Conservation (phyloP, 2,329 filamentous ascomycete genomes). For the Fusarium sp. region DNA sequence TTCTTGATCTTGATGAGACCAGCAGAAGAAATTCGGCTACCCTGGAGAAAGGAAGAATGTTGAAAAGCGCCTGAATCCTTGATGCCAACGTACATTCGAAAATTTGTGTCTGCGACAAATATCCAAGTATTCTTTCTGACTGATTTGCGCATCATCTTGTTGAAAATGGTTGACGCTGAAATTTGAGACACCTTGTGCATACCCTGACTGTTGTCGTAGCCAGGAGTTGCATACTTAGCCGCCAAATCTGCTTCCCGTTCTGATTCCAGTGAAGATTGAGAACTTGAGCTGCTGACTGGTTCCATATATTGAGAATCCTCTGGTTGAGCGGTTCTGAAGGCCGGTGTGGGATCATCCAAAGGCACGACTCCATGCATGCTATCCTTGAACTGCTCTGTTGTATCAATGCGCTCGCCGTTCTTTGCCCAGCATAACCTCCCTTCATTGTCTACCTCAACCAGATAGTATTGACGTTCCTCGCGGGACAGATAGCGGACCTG, state of each 20-base stretch:
- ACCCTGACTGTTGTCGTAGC: slow-evolving; percentile 70
- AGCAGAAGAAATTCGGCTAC: slow-evolving; percentile 82
- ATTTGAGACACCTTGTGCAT: slow-evolving; percentile 68
- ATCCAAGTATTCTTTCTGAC: slow-evolving; percentile 94
- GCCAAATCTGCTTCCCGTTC: slow-evolving; percentile 69
- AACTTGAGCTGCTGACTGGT: slow-evolving; percentile 45
- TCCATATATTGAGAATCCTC: slow-evolving; percentile 14
- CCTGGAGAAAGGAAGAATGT: slow-evolving; percentile 89
- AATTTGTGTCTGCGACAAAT: slow-evolving; percentile 87
- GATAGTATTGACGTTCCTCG: slow-evolving; percentile 83
- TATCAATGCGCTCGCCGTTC: slow-evolving; percentile 81
- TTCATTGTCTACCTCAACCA: slow-evolving; percentile 78
- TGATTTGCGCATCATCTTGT: slow-evolving; percentile 80
- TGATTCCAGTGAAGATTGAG: slow-evolving; percentile 55
- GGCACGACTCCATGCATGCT: slow-evolving; percentile 80
- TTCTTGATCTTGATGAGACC: slow-evolving; percentile 87
- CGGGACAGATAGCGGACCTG: slow-evolving; percentile 84
- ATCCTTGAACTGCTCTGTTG: slow-evolving; percentile 79
- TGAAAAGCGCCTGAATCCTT: slow-evolving; percentile 91
- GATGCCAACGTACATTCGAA: slow-evolving; percentile 88
- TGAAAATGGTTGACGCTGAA: slow-evolving; percentile 78
- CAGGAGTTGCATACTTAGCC: slow-evolving; percentile 73
- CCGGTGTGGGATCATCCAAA: slow-evolving; percentile 68
- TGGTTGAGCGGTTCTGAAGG: slow-evolving; percentile 51
- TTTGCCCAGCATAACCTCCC: slow-evolving; percentile 90